Percentiles rank a stretch among this genome's conserved stretches.
phyloP scores from a whole-genome alignment of 345 rosid species.

The Luvunga scandens region DNA sequence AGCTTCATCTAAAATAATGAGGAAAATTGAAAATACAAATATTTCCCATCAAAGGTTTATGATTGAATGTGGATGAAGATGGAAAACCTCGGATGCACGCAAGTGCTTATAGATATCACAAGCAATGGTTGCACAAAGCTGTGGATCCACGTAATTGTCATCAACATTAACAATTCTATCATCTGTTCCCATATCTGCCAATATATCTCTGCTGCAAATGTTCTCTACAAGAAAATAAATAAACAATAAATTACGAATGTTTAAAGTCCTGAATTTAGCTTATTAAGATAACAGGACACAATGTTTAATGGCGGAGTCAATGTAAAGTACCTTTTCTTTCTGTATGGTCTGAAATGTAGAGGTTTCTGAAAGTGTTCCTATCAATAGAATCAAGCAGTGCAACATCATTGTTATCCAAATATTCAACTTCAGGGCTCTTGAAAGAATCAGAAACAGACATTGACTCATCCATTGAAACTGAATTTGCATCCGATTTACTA shows the following conservation, averaged over 20 bases:
- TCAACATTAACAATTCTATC: slow-evolving; percentile 54
- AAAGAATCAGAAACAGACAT: slow-evolving; percentile 81
- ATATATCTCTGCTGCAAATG: slow-evolving; percentile 53
- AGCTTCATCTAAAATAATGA: not conserved
- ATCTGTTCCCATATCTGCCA: slow-evolving; percentile 47
- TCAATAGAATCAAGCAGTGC: slow-evolving; percentile 55
- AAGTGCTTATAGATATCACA: slow-evolving; percentile 58
- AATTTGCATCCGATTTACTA: slow-evolving; percentile 48
- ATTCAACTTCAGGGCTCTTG: slow-evolving; percentile 86
- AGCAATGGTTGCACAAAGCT: slow-evolving; percentile 69
- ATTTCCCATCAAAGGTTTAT: not conserved
- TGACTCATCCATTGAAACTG: slow-evolving; percentile 71
- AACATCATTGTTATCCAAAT: slow-evolving; percentile 53
- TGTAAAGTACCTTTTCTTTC: slow-evolving; percentile 40
- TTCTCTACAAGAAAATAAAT: slow-evolving; percentile 39
- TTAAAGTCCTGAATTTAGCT: not conserved
- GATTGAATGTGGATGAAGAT: not conserved
- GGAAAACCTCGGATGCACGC: slow-evolving; percentile 76
- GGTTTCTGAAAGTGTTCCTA: slow-evolving; percentile 69
- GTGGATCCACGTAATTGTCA: slow-evolving; percentile 57
- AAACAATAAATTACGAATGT: not conserved
- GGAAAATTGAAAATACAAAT: not conserved
- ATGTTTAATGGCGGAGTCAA: not conserved
- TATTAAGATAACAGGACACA: not conserved
- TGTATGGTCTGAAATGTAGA: slow-evolving; percentile 55